Conservation (phyloP, 2,329 filamentous ascomycete genomes). For the Fusarium sp. region DNA sequence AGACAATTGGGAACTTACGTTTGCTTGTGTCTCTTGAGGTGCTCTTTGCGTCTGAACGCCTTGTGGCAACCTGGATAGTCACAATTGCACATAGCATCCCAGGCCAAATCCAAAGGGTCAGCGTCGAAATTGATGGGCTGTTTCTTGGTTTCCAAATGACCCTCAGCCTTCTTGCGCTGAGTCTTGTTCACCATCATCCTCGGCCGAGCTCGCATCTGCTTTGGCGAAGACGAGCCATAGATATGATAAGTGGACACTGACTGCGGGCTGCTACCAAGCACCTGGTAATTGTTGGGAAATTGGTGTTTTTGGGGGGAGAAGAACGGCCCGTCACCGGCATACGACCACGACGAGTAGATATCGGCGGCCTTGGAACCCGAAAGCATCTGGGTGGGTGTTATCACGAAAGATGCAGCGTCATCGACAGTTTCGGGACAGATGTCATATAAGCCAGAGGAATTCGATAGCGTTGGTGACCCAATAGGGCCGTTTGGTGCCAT, state of each 20-base stretch:
- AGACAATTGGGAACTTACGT: slow-evolving; percentile 57
- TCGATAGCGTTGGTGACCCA: not conserved
- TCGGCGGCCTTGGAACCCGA: not conserved
- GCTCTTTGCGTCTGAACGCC: slow-evolving; percentile 67
- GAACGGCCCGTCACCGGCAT: not conserved
- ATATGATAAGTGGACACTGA: not conserved
- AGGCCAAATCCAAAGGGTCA: slow-evolving; percentile 51
- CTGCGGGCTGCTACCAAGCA: not conserved
- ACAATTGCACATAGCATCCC: slow-evolving; percentile 56
- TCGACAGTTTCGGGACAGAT: not conserved
- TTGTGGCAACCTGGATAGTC: slow-evolving; percentile 62
- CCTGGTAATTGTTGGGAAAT: not conserved
- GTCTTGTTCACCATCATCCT: not conserved
- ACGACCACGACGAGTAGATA: not conserved
- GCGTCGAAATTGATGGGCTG: slow-evolving; percentile 26
- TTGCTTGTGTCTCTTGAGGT: slow-evolving; percentile 68
- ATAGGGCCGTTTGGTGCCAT: not conserved
- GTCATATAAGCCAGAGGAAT: not conserved
- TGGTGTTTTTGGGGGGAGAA: not conserved
- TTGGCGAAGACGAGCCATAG: not conserved
- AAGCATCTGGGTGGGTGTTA: not conserved
- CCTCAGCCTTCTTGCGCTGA: not conserved
- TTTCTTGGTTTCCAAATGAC: not conserved
- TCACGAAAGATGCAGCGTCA: not conserved
- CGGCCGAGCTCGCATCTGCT: not conserved